phyloP scores from a whole-genome alignment of 2,329 filamentous ascomycete genomes.

The Myrmaecium sp. region DNA sequence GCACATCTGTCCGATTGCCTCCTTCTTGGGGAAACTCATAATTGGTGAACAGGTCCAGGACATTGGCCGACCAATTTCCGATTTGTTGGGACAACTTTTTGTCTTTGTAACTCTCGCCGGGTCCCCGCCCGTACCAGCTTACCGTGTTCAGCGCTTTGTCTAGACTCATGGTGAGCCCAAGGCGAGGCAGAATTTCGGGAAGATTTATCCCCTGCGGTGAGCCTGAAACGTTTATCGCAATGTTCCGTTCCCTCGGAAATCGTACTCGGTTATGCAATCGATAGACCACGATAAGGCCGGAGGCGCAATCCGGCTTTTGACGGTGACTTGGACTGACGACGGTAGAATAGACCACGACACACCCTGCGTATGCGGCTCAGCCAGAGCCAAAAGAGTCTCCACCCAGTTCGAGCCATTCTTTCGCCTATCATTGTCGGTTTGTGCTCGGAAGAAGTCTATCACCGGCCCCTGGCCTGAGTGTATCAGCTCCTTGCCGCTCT shows the following conservation, averaged over 20 bases:
- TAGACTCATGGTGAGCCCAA: constrained; percentile 42
- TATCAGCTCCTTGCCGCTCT: constrained; percentile 15
- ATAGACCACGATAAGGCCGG: constrained; percentile 40
- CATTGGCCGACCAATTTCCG: constrained; percentile 28
- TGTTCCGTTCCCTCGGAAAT: constrained; percentile 27
- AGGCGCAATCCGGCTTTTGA: constrained; percentile 29
- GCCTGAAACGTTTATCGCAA: constrained; percentile 30
- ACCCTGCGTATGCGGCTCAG: constrained; percentile 12
- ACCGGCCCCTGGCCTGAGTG: constrained; percentile 17
- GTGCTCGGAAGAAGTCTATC: constrained; percentile 44
- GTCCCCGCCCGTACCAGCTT: constrained; percentile 47
- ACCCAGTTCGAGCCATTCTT: constrained; percentile 41
- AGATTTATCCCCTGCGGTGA: constrained; percentile 31
- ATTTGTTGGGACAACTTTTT: constrained; percentile 42
- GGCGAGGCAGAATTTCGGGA: constrained; percentile 40
- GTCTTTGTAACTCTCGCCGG: constrained; percentile 49
- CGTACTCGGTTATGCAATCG: constrained; percentile 32
- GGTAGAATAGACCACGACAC: constrained; percentile 18
- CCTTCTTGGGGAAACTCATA: constrained; percentile 56
- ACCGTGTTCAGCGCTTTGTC: constrained; percentile 29
- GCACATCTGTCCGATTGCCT: constrained; percentile 43
- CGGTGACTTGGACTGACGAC: constrained; percentile 3
- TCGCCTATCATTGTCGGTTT: constrained; percentile 47
- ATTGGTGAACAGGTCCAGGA: constrained; percentile 35
- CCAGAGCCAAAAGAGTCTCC: constrained; percentile 14